A percentile compares a stretch with the other conserved stretches of the same genome.
Evolutionary conservation across 768 basidiomycete genomes (phyloP).

Genomic region (Rhodosporidiobolus odoratus): DNA sequence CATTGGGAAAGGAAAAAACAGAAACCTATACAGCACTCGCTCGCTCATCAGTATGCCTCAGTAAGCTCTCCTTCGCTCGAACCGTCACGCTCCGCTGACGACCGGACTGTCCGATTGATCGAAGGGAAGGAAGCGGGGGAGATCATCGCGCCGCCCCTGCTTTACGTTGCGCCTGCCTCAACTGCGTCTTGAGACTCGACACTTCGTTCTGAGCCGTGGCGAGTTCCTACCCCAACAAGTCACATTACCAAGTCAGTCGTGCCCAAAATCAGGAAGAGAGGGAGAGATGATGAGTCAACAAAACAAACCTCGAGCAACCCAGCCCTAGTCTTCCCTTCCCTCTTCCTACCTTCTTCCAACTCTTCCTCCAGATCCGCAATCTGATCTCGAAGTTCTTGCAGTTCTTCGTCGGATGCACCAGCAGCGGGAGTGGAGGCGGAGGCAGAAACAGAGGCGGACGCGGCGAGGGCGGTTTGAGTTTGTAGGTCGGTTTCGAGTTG

Average conservation of each 20-base stretch:
- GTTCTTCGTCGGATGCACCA: constrained; percentile 48
- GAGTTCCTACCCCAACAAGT: constrained; percentile 51
- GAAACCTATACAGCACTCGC: too few relatives aligned
- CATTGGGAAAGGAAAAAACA: too few relatives aligned
- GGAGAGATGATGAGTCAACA: background rate
- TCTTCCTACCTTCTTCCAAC: constrained; percentile 61
- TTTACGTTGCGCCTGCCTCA: constrained; percentile 30
- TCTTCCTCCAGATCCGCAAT: constrained; percentile 59
- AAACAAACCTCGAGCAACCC: constrained; percentile 55
- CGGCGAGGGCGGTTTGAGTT: constrained; percentile 52
- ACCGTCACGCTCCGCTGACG: too few relatives aligned
- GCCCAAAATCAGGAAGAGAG: too few relatives aligned
- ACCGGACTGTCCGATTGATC: too few relatives aligned
- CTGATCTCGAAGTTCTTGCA: constrained; percentile 60
- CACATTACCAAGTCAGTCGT: constrained; percentile 65
- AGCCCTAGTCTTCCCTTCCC: constrained; percentile 77
- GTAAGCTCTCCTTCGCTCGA: too few relatives aligned
- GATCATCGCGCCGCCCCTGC: background rate
- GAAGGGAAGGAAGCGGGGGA: background rate
- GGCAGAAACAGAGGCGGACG: background rate
- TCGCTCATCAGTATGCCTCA: too few relatives aligned
- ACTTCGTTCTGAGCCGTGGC: constrained; percentile 28
- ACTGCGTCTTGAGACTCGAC: constrained; percentile 22
- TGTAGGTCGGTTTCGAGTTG: constrained; percentile 52
- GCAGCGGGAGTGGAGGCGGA: background rate